Evolutionary conservation across 768 basidiomycete species (phyloP).

Genomic region (Pisolithus microcarpus): DNA sequence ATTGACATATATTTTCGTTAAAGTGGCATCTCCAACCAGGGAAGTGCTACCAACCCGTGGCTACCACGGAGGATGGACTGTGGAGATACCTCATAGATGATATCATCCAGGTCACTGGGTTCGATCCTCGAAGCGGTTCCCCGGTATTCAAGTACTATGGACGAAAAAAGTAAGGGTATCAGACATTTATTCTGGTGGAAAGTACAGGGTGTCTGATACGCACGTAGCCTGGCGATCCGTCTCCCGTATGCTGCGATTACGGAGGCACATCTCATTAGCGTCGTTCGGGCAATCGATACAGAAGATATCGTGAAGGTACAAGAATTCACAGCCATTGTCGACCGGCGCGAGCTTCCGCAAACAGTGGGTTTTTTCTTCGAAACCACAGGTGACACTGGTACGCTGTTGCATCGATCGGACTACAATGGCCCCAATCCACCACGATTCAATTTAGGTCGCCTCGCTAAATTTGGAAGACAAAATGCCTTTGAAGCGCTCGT

Average conservation of each 20-base stretch:
- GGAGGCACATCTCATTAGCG: neutral
- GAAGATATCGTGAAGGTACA: neutral
- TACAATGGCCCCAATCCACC: too few species aligned
- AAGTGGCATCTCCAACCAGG: neutral
- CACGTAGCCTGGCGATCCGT: neutral
- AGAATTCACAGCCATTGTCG: neutral
- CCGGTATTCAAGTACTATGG: neutral
- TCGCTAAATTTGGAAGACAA: neutral
- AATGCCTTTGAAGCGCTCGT: neutral
- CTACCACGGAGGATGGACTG: too few species aligned
- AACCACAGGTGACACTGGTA: conserved; percentile 1
- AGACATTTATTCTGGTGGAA: neutral
- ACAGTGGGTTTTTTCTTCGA: conserved; percentile 2
- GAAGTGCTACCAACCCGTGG: too few species aligned
- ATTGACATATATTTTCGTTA: neutral
- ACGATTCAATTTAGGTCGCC: neutral
- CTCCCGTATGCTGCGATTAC: neutral
- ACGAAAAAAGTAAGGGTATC: neutral
- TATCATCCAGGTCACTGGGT: too few species aligned
- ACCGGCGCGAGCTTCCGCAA: neutral
- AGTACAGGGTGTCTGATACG: neutral
- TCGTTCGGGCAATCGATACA: neutral
- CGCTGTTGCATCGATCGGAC: neutral
- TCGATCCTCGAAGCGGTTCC: too few species aligned
- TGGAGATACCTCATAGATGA: too few species aligned